A percentile compares a stretch with the other conserved stretches of the same genome.
These are phyloP conservation scores for Laburnicola sp. DNA, from an alignment of 2,329 filamentous ascomycete species.

Conservation along the genomic window DNA sequence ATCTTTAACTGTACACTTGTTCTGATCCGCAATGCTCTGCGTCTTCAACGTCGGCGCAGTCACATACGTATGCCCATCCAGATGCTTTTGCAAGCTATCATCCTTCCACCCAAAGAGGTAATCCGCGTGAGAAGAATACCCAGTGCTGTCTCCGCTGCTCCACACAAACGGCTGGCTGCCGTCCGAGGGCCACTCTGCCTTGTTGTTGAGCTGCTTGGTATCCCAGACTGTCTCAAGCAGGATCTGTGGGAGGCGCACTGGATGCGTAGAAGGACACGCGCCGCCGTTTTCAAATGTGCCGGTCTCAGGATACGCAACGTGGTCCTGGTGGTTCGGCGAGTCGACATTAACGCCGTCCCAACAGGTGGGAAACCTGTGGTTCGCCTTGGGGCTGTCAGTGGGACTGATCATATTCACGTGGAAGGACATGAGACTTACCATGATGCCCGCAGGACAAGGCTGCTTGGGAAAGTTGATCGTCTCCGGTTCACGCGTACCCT, in stretches of 20 bases:
- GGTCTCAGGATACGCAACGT: conserved; percentile 43
- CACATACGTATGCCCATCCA: conserved; percentile 45
- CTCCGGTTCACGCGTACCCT: conserved; percentile 41
- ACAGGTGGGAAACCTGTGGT: conserved; percentile 32
- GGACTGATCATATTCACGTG: conserved; percentile 17
- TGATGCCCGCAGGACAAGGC: conserved; percentile 50
- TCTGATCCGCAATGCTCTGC: conserved; percentile 53
- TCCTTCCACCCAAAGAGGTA: conserved; percentile 59
- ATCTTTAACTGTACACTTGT: conserved; percentile 51
- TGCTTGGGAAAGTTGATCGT: conserved; percentile 42
- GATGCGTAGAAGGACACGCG: conserved; percentile 30
- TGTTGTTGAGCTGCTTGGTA: conserved; percentile 36
- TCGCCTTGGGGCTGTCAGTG: neutral
- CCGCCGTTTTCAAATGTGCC: conserved; percentile 40
- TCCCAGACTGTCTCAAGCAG: conserved; percentile 41
- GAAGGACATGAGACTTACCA: conserved; percentile 48
- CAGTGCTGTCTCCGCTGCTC: conserved; percentile 33
- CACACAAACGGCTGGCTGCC: conserved; percentile 40
- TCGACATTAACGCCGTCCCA: conserved; percentile 50
- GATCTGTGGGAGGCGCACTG: conserved; percentile 36
- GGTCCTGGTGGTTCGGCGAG: conserved; percentile 28
- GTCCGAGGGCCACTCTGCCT: conserved; percentile 33
- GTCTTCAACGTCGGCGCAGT: conserved; percentile 49
- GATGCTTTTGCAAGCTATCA: conserved; percentile 50
- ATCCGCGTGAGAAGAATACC: conserved; percentile 44